Percentiles rank a stretch among this genome's conserved stretches.
Evolutionary conservation across 2,329 filamentous ascomycete genomes (phyloP).

Genomic region (Cladophialophora carrionii): DNA sequence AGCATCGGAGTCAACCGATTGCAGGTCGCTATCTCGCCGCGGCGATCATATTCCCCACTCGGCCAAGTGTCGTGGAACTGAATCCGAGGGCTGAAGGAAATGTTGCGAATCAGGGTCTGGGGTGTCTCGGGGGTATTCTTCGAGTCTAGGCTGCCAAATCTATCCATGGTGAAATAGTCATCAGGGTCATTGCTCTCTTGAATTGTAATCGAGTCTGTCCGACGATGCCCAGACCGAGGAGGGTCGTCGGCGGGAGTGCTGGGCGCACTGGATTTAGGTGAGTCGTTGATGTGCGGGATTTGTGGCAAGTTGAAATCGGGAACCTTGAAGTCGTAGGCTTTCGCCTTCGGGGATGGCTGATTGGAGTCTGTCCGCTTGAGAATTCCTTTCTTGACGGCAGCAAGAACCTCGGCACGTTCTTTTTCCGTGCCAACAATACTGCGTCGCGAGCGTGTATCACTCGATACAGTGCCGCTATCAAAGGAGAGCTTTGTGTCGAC

Average conservation of each 20-base stretch:
- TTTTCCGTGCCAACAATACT: constrained; percentile 89
- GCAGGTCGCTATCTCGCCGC: constrained; percentile 95
- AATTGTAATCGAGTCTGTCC: constrained; percentile 71
- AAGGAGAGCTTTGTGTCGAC: constrained; percentile 63
- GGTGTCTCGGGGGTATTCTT: constrained; percentile 83
- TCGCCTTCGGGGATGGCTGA: constrained; percentile 69
- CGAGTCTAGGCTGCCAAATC: constrained; percentile 69
- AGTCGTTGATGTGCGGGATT: constrained; percentile 70
- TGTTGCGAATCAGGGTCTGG: constrained; percentile 65
- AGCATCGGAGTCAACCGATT: constrained; percentile 96
- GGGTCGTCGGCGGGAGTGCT: constrained; percentile 80
- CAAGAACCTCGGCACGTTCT: constrained; percentile 87
- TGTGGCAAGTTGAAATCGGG: constrained; percentile 62
- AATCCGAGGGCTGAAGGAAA: constrained; percentile 84
- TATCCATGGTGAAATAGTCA: constrained; percentile 80
- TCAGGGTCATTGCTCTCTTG: constrained; percentile 83
- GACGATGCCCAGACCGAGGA: constrained; percentile 60
- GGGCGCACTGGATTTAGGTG: constrained; percentile 80
- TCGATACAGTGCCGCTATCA: constrained; percentile 43
- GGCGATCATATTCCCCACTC: constrained; percentile 90
- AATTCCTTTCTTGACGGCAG: constrained; percentile 92
- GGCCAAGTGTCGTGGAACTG: constrained; percentile 98
- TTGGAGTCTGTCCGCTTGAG: constrained; percentile 76
- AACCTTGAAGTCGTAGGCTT: constrained; percentile 60
- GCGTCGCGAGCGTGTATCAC: constrained; percentile 66